phyloP scores from a whole-genome alignment of 179 eudicot species.

The Patellifolia procumbens region DNA sequence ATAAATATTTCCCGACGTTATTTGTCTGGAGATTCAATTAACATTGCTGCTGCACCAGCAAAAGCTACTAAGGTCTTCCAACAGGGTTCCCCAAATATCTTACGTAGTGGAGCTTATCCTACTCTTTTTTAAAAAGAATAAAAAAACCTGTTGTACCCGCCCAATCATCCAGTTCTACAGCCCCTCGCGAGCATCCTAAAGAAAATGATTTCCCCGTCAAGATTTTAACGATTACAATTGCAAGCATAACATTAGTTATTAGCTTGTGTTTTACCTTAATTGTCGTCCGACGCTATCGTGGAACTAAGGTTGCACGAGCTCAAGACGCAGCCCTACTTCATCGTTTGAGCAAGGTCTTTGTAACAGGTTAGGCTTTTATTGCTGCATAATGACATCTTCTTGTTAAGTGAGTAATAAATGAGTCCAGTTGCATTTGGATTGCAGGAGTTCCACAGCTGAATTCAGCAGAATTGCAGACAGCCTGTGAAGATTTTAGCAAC shows the following conservation, averaged over 20 bases:
- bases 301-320: slow-evolving; percentile 45
- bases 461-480: slow-evolving; percentile 73
- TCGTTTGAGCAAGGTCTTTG: slow-evolving; percentile 87
- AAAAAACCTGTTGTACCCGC: slow-evolving; percentile 17
- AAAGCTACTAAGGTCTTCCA: slow-evolving; percentile 6
- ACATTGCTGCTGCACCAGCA: slow-evolving; percentile 36
- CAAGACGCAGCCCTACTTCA: slow-evolving; percentile 78
- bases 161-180: slow-evolving; percentile 12
- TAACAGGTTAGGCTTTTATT: slow-evolving; percentile 57
- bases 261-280: slow-evolving; percentile 32
- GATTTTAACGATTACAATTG: slow-evolving; percentile 24
- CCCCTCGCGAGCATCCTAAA: slow-evolving; percentile 12
- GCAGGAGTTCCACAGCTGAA: slow-evolving; percentile 90
- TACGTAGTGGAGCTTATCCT: slow-evolving; percentile 41
- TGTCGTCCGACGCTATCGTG: slow-evolving; percentile 37
- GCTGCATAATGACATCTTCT: not conserved
- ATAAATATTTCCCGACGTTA: slow-evolving; percentile 28
- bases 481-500: slow-evolving; percentile 99
- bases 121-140: too few species aligned
- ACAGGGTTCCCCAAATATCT: slow-evolving; percentile 18
- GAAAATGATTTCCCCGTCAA: not conserved
- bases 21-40: slow-evolving; percentile 32
- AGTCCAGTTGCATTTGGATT: slow-evolving; percentile 18
- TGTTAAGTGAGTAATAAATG: not conserved
- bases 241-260: slow-evolving; percentile 30